These are phyloP conservation scores for Pyricularia pennisetigena DNA, from an alignment of 2,329 filamentous ascomycete genomes.

Conservation along the genomic window DNA sequence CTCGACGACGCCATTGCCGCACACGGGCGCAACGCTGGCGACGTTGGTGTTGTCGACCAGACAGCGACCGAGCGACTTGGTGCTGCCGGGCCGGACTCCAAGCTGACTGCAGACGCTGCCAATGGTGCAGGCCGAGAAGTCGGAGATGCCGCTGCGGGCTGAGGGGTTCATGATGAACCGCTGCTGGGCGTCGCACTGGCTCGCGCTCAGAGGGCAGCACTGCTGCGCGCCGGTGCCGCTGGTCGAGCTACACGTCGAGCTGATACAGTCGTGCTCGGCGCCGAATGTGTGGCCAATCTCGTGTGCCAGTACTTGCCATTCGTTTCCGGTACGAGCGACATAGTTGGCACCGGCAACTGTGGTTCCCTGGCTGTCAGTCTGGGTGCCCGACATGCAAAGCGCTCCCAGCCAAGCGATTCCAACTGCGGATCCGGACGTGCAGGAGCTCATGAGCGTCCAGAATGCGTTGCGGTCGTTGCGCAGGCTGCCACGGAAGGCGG, in stretches of 20 bases:
- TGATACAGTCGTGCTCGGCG: conserved; percentile 85
- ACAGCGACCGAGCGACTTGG: conserved; percentile 53
- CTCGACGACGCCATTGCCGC: conserved; percentile 96
- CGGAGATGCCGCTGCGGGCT: conserved; percentile 59
- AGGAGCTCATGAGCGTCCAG: conserved; percentile 82
- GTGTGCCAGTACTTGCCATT: conserved; percentile 95
- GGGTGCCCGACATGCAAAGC: conserved; percentile 57
- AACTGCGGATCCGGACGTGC: conserved; percentile 73
- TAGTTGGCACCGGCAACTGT: conserved; percentile 77
- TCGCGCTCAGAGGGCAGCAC: conserved; percentile 70
- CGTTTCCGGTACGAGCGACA: conserved; percentile 69
- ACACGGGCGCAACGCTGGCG: conserved; percentile 68
- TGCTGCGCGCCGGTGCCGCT: conserved; percentile 38
- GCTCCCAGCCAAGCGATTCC: conserved; percentile 91
- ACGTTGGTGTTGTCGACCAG: conserved; percentile 77
- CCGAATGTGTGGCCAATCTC: conserved; percentile 93
- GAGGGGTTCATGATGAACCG: conserved; percentile 94
- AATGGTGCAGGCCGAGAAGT: conserved; percentile 80
- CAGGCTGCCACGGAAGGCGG: conserved; percentile 71
- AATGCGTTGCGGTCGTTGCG: conserved; percentile 72
- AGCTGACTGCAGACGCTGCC: conserved; percentile 92
- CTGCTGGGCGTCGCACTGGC: conserved; percentile 62
- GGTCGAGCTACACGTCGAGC: conserved; percentile 43
- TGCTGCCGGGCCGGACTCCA: conserved; percentile 61
- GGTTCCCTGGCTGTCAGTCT: conserved; percentile 37